Evolutionary conservation across 768 basidiomycete species (phyloP).

Genomic region (Serendipita vermifera): DNA sequence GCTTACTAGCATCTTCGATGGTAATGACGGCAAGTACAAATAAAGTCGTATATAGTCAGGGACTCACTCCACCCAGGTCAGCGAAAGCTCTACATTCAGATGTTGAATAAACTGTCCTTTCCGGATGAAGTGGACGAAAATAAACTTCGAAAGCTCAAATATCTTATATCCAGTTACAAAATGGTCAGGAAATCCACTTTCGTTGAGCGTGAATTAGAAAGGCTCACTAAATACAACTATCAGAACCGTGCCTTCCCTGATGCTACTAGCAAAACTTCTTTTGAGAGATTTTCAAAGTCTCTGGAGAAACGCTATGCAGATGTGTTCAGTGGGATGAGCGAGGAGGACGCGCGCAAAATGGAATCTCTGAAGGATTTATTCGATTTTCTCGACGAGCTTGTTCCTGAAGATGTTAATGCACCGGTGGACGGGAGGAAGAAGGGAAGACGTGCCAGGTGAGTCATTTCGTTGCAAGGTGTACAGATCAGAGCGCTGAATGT

Average conservation of each 20-base stretch:
- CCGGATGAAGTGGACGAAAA: constrained; percentile 60
- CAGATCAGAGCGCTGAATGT: background rate
- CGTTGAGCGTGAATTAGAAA: too few relatives aligned
- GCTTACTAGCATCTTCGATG: constrained; percentile 36
- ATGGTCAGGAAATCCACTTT: constrained; percentile 4
- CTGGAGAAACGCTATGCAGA: constrained; percentile 61
- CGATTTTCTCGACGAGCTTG: constrained; percentile 56
- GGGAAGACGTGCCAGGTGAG: constrained; percentile 39
- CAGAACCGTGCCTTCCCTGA: constrained; percentile 51
- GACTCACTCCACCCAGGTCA: constrained; percentile 15
- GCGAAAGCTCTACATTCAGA: constrained; percentile 49
- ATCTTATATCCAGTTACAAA: constrained; percentile 39
- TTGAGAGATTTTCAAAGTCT: constrained; percentile 52
- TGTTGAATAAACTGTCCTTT: constrained; percentile 49
- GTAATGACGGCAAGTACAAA: constrained; percentile 38
- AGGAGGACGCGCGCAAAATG: constrained; percentile 55
- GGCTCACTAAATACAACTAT: constrained; percentile 13
- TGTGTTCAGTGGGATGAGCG: constrained; percentile 56
- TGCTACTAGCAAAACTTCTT: constrained; percentile 49
- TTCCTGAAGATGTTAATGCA: constrained; percentile 48
- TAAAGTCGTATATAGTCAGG: background rate
- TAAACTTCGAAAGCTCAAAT: constrained; percentile 47
- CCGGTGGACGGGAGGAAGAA: constrained; percentile 21
- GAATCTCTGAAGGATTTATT: constrained; percentile 52
- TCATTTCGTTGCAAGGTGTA: constrained; percentile 13